Evolutionary conservation across 495 filamentous ascomycete genomes (phyloP).

Genomic region (Aspergillus diversus): DNA sequence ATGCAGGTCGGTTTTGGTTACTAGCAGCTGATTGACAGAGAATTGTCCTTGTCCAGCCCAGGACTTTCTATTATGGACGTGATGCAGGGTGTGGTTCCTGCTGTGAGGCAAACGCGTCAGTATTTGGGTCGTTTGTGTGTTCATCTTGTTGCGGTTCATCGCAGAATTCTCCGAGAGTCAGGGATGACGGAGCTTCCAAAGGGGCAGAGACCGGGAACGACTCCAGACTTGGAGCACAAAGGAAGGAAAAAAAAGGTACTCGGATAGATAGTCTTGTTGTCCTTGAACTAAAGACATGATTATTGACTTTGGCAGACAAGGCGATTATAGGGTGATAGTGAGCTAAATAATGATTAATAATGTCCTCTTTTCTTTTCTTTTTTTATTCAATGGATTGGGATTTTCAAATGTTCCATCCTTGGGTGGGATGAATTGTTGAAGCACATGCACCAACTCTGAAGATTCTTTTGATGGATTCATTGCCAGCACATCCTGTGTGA

Average conservation of each 20-base stretch:
- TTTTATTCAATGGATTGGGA: no score
- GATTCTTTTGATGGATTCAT: not conserved
- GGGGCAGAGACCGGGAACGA: no score
- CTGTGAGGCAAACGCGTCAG: slow-evolving; percentile 9
- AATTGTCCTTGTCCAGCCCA: not conserved
- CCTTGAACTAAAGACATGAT: no score
- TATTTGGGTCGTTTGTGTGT: not conserved
- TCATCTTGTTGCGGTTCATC: not conserved
- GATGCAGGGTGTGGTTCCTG: slow-evolving; percentile 13
- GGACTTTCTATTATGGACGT: slow-evolving; percentile 6
- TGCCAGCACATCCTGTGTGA: not conserved
- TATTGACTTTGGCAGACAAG: no score
- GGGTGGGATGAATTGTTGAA: no score
- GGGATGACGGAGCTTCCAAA: not conserved
- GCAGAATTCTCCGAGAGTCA: not conserved
- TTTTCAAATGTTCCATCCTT: no score
- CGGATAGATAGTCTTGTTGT: no score
- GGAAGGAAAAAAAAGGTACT: no score
- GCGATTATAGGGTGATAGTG: no score
- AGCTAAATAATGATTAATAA: no score
- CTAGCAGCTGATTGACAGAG: slow-evolving; percentile 1
- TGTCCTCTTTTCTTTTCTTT: no score
- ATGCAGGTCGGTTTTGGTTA: slow-evolving; percentile 1
- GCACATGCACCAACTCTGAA: not conserved
- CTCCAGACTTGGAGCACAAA: no score